A percentile compares a stretch with the other conserved stretches of the same genome.
phyloP scores from a whole-genome alignment of 441 rosid species.

The Eugenia klotzschiana region DNA sequence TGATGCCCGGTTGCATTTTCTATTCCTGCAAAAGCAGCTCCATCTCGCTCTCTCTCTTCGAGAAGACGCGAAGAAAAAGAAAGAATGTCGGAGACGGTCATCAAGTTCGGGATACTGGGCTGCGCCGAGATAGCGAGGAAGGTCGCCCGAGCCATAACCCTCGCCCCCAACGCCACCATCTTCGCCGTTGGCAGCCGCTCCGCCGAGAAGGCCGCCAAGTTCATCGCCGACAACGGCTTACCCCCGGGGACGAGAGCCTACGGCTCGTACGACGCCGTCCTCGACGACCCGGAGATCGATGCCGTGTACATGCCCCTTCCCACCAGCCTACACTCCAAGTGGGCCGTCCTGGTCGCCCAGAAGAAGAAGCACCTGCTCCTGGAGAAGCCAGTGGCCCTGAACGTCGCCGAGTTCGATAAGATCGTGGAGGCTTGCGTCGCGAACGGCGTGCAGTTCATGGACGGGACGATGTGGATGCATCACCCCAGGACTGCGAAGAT shows the following conservation, averaged over 20 bases:
- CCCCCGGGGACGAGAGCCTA: conserved; percentile 37
- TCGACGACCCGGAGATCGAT: conserved; percentile 56
- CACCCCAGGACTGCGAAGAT: conserved; percentile 45
- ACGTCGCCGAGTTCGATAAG: conserved; percentile 35
- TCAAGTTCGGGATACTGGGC: conserved; percentile 55
- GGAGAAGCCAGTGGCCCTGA: conserved; percentile 65
- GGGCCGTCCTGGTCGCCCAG: conserved; percentile 50
- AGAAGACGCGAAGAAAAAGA: neutral
- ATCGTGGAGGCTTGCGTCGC: conserved; percentile 47
- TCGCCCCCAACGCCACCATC: conserved; percentile 53
- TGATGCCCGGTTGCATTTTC: neutral
- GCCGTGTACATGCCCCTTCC: conserved; percentile 72
- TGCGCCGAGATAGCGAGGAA: conserved; percentile 56
- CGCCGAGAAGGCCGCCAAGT: conserved; percentile 34
- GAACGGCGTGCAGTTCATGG: conserved; percentile 65
- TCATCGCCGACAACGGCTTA: conserved; percentile 39
- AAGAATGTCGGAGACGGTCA: neutral
- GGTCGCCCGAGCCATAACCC: conserved; percentile 40
- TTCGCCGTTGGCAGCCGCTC: conserved; percentile 51
- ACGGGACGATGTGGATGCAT: conserved; percentile 82
- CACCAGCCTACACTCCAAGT: conserved; percentile 50
- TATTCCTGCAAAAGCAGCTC: neutral
- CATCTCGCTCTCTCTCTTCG: neutral
- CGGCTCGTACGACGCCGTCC: conserved; percentile 50
- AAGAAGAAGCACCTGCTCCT: conserved; percentile 59